phyloP scores from a whole-genome alignment of 2,329 filamentous ascomycete species.

The Pseudocercospora fuligena region DNA sequence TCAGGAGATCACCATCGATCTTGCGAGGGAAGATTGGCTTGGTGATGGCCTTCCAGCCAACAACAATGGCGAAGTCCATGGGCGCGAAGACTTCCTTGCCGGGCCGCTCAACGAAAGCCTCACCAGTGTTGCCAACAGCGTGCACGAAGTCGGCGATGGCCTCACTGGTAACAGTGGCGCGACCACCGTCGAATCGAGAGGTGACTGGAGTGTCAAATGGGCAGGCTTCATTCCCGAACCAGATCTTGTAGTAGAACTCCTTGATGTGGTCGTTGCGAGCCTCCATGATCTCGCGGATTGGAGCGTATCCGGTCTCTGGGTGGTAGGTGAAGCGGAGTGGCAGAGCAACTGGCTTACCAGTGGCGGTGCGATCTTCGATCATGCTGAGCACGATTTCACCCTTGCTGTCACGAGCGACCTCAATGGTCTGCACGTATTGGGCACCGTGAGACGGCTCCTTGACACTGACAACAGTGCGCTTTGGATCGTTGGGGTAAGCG shows the following conservation, averaged over 20 bases:
- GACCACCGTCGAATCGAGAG: slow-evolving; percentile 87
- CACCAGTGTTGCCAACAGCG: slow-evolving; percentile 94
- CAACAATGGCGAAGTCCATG: slow-evolving; percentile 75
- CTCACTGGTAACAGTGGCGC: slow-evolving; percentile 82
- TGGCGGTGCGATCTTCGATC: slow-evolving; percentile 89
- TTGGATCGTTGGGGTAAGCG: slow-evolving; percentile 75
- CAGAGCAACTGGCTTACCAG: slow-evolving; percentile 79
- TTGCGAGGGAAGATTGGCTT: slow-evolving; percentile 98
- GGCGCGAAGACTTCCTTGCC: slow-evolving; percentile 93
- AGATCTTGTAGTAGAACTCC: slow-evolving; percentile 97
- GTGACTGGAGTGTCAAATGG: slow-evolving; percentile 85
- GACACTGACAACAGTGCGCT: slow-evolving; percentile 83
- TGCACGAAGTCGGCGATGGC: slow-evolving; percentile 99
- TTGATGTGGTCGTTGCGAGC: slow-evolving; percentile 97
- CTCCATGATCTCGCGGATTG: slow-evolving; percentile 95
- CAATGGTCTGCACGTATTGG: slow-evolving; percentile 85
- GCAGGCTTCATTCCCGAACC: slow-evolving; percentile 87
- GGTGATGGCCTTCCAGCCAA: slow-evolving; percentile 82
- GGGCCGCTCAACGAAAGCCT: slow-evolving; percentile 94
- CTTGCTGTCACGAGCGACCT: slow-evolving; percentile 75
- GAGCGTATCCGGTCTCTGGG: slow-evolving; percentile 95
- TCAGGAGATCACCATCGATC: slow-evolving; percentile 94
- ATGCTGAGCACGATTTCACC: slow-evolving; percentile 86
- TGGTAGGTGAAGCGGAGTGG: slow-evolving; percentile 90
- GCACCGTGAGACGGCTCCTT: slow-evolving; percentile 85